Percentiles rank a stretch among this genome's conserved stretches.
Evolutionary conservation across 2,329 filamentous ascomycete genomes (phyloP).

Genomic region (Nothophoma quercina): DNA sequence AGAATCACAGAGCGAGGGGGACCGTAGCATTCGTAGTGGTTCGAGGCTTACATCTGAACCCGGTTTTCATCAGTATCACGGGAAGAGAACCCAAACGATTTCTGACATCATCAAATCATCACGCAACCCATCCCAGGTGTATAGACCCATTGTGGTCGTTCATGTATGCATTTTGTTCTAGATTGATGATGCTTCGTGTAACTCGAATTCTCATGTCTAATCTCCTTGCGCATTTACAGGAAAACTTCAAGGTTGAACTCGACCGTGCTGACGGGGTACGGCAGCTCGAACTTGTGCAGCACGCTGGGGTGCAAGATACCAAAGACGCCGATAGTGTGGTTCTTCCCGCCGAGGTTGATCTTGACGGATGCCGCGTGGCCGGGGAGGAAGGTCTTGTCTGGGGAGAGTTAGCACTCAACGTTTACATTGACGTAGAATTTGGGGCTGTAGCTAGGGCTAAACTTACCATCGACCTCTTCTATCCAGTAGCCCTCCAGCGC

Average conservation of each 20-base stretch:
- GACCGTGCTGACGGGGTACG: conserved; percentile 90
- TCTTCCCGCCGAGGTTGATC: conserved; percentile 76
- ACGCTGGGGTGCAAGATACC: conserved; percentile 94
- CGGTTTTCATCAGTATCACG: too few relatives aligned
- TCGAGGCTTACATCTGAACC: too few relatives aligned
- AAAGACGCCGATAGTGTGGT: conserved; percentile 82
- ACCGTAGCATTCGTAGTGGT: too few relatives aligned
- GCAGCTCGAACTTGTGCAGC: conserved; percentile 90
- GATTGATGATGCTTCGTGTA: too few relatives aligned
- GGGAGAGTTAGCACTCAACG: background rate
- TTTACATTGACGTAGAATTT: too few relatives aligned
- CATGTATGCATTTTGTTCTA: background rate
- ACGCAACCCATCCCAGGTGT: too few relatives aligned
- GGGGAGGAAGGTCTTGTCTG: conserved; percentile 86
- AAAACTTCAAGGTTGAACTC: conserved; percentile 96
- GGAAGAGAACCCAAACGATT: too few relatives aligned
- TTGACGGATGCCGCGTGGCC: conserved; percentile 89
- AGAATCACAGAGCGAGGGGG: too few relatives aligned
- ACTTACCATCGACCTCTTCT: conserved; percentile 80
- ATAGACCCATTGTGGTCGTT: too few relatives aligned
- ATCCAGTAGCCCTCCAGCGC: conserved; percentile 85
- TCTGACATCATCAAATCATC: too few relatives aligned
- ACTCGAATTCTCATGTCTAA: too few relatives aligned
- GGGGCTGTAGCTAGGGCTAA: too few relatives aligned
- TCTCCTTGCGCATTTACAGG: conserved; percentile 60